Evolutionary conservation across 805 yeast genomes (phyloP).

Genomic region (Zygotorulaspora chibaensis): DNA sequence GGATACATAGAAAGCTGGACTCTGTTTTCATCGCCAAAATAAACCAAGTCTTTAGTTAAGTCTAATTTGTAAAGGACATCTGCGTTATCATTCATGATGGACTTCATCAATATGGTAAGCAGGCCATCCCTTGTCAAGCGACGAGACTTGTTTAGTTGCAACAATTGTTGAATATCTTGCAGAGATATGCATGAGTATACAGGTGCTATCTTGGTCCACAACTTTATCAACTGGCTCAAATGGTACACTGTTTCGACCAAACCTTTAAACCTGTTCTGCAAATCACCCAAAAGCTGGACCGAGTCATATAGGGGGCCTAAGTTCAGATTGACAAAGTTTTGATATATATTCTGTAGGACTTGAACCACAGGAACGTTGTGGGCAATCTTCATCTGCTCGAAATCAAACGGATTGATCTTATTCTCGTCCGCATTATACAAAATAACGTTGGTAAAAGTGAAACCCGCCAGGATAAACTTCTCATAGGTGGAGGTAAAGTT

Average conservation of each 20-base stretch:
- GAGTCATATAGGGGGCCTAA: constrained; percentile 11
- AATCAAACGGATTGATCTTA: constrained; percentile 30
- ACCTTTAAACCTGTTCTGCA: constrained; percentile 8
- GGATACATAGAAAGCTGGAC: constrained; percentile 16
- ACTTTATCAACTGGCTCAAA: constrained; percentile 19
- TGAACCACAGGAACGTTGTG: constrained; percentile 13
- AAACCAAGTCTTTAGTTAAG: constrained; percentile 25
- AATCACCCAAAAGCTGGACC: constrained; percentile 12
- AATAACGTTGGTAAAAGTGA: constrained; percentile 25
- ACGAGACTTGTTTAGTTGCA: constrained; percentile 9
- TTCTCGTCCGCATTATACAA: constrained; percentile 11
- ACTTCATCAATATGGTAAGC: constrained; percentile 28
- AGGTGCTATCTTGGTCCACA: constrained; percentile 29
- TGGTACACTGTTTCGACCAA: constrained; percentile 17
- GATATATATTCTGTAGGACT: constrained; percentile 15
- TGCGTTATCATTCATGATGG: constrained; percentile 27
- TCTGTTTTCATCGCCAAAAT: constrained; percentile 28
- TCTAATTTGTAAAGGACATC: constrained; percentile 29
- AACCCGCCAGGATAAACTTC: constrained; percentile 23
- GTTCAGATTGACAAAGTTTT: constrained; percentile 14
- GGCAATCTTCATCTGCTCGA: constrained; percentile 27
- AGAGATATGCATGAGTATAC: constrained; percentile 30
- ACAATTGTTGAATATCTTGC: constrained; percentile 19
- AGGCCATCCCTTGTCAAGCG: constrained; percentile 23
- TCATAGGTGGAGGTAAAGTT: constrained; percentile 15